A percentile compares a stretch with the other conserved stretches of the same genome.
phyloP scores from a whole-genome alignment of 2,329 filamentous ascomycete species.

The Chrysoporthe austroafricana region DNA sequence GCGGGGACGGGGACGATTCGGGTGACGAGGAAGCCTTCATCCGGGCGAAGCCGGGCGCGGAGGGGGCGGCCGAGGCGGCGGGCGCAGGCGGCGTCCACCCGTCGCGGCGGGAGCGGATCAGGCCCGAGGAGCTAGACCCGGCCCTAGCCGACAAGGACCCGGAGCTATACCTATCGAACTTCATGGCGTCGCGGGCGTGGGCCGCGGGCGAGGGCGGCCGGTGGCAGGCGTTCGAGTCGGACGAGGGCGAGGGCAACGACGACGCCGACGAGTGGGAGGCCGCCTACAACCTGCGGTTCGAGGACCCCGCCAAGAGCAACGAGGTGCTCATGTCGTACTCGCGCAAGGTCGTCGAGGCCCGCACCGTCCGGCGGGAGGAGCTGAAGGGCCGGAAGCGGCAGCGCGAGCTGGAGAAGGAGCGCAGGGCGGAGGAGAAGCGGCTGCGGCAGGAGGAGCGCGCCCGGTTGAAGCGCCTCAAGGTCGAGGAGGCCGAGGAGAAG shows the following conservation, averaged over 20 bases:
- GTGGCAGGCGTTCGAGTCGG: slow-evolving; percentile 87
- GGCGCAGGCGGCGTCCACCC: slow-evolving; percentile 58
- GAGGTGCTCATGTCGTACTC: slow-evolving; percentile 87
- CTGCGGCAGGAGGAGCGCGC: slow-evolving; percentile 80
- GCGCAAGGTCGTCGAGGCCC: slow-evolving; percentile 79
- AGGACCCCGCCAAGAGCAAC: slow-evolving; percentile 86
- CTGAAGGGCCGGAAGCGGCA: slow-evolving; percentile 75
- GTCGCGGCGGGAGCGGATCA: slow-evolving; percentile 53
- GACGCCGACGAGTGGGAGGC: slow-evolving; percentile 86
- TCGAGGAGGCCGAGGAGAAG: slow-evolving; percentile 88
- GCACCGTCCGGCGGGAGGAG: slow-evolving; percentile 86
- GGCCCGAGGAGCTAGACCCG: slow-evolving; percentile 65
- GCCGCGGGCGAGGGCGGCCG: slow-evolving; percentile 67
- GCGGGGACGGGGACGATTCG: slow-evolving; percentile 53
- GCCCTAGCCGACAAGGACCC: slow-evolving; percentile 80
- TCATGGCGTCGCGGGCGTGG: slow-evolving; percentile 92
- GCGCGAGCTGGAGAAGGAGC: slow-evolving; percentile 76
- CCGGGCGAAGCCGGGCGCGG: slow-evolving; percentile 63
- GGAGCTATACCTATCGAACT: slow-evolving; percentile 92
- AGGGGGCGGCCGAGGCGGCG: slow-evolving; percentile 33
- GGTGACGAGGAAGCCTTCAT: slow-evolving; percentile 76
- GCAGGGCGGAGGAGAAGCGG: slow-evolving; percentile 77
- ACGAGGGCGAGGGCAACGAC: slow-evolving; percentile 82
- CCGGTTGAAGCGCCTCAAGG: slow-evolving; percentile 81
- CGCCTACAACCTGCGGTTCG: slow-evolving; percentile 95